A percentile compares a stretch with the other conserved stretches of the same genome.
These are phyloP conservation scores for Spirogloea muscicola DNA, from an alignment of 139 green algal species.

Conservation along the genomic window DNA sequence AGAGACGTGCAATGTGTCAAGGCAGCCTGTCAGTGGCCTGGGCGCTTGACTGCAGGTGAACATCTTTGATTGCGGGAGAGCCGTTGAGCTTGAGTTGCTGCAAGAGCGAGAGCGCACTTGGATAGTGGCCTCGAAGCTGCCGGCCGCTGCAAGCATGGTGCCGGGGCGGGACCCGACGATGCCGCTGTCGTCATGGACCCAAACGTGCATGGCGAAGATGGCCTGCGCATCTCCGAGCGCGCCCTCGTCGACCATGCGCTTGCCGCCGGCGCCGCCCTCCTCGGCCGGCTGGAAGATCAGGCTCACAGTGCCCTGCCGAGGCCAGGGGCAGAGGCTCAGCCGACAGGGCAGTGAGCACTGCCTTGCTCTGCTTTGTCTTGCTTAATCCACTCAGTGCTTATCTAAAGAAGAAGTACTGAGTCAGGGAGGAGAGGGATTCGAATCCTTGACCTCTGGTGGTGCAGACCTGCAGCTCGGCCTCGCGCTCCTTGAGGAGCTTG, in stretches of 20 bases:
- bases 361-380: too few relatives aligned
- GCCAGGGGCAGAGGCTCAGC: constrained; percentile 29
- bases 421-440: neutral
- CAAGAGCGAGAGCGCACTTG: too few relatives aligned
- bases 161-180: constrained; percentile 59
- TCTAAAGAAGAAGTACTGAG: neutral
- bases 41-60: too few relatives aligned
- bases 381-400: neutral
- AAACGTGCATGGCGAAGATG: constrained; percentile 24
- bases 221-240: neutral
- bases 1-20: neutral
- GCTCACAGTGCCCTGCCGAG: constrained; percentile 64
- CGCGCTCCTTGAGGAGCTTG: constrained; percentile 63
- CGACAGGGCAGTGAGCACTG: neutral
- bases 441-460: neutral
- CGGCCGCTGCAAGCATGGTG: constrained; percentile 74
- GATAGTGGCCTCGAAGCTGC: constrained; percentile 55
- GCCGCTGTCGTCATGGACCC: constrained; percentile 59
- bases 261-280: constrained; percentile 69
- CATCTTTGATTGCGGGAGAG: too few relatives aligned
- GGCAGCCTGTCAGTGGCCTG: neutral
- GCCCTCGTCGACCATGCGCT: constrained; percentile 24
- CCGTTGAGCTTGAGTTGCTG: too few relatives aligned
- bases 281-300: constrained; percentile 93
- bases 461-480: neutral